Base-by-base conservation (phyloP, 345 rosid genomes). In the Linum trigynum region DNA sequence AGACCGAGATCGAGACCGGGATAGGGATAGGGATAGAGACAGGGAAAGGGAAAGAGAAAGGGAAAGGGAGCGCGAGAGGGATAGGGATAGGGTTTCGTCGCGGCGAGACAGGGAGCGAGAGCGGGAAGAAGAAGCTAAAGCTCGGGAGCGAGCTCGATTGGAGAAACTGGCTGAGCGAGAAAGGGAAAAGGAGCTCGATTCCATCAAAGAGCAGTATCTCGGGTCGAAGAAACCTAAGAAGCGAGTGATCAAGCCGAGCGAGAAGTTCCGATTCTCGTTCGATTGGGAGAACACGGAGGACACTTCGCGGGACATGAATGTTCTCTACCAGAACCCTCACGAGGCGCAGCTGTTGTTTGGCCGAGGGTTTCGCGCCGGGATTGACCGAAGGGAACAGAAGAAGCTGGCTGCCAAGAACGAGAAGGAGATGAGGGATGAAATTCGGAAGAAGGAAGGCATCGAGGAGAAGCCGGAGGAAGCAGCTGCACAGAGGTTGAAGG, bases 261-360 rank as follows among this genome's bases (percentile, higher is more conserved):
- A 88, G 85, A 90, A 90, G 79, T 94, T 94, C 58, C 80, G 97
- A 51, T 90, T 90, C 77, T 90, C 96, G 7, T 90, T 94, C 61
- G 99, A 94, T 71, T 94, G 97, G 99, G 97, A 86, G 68, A 84
- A 86, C 77, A 90, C 94, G 0, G 96, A 94, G 74, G 99, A 90
- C 61, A 94, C 97, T 1, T 94, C 96, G 0, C 69, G 97, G 56
- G 97, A 94, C 61, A 84, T 88, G 90, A 94, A 90, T 74, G 53
- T 76, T 17, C 77, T 94, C 67, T 88, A 88, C 77, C 96, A 86
- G 65, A 90, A 85, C 81, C 97, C 97, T 78, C 96, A 94, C 63
- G 97, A 94, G 75, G 97, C 99, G 41, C 99, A 88, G 74, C 81
- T 88, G 38, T 73, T 90, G 65, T 94, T 90, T 23, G 99, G 96